Evolutionary conservation across 2,329 filamentous ascomycete genomes (phyloP), one percentile per base, ranked within the genome.

Genomic region (Botryotinia narcissicola): DNA sequence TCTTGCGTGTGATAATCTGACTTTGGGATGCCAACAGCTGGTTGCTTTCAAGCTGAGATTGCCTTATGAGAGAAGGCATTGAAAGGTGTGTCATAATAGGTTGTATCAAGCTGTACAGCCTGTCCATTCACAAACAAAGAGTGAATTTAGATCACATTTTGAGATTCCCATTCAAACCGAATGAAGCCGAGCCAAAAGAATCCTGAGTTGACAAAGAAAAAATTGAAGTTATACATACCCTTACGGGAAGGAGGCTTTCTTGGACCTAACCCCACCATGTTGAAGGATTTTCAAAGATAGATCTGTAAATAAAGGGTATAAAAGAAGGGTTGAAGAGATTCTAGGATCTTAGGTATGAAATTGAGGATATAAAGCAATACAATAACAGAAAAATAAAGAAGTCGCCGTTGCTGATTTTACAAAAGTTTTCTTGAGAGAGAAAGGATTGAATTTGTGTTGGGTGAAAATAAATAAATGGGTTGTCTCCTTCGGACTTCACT

Each of bases 241-340:
- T 92, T 93, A 80, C 91, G 89, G 83, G 89, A 91, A 60, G 89
- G 90, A 76, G 87, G 86, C 80, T 86, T 87, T 82, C 88, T 89
- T 76, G 90, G 88, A 81, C 89, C 88, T 75, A 90, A 79, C 79
- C 88, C 87, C 78, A 91, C 89, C 90, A 92, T 92, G 68, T 73
- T 82, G 78, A 76, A 71, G 54, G 71, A 64, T 73, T 73, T 76
- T 72, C 62, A 72, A 67, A 54, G 40, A 54, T 44, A 32, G 29
- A 54, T 32, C 22, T n/a, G 20, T 29, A 54, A n/a, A 67, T 32
- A 42, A n/a, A 32, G 37, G 46, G 59, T 67, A 51, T 32, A 40
- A 48, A 14, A 32, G 60, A 66, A 54, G n/a, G 20, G 25, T 22
- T 57, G 25, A 32, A 29, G 46, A 44, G 60, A 66, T 29, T 25